phyloP scores from a whole-genome alignment of 306 rosid genomes.

The Quercus alba region DNA sequence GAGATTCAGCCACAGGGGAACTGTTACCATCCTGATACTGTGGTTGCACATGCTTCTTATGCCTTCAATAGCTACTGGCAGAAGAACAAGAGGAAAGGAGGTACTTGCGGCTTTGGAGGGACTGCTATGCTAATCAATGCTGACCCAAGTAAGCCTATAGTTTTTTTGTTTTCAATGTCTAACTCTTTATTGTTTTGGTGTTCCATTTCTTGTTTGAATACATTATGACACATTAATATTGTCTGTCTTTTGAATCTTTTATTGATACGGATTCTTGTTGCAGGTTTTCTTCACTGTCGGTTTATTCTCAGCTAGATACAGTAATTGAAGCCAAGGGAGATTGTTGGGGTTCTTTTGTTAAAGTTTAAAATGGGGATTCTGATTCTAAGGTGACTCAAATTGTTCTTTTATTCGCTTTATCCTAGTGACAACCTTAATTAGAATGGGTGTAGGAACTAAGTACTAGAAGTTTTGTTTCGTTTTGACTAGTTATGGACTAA shows the following conservation, averaged over 20 bases:
- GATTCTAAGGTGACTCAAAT: slow-evolving; percentile 17
- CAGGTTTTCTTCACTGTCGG: slow-evolving; percentile 82
- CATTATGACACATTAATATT: neutral
- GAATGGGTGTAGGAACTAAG: slow-evolving; percentile 17
- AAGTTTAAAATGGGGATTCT: slow-evolving; percentile 18
- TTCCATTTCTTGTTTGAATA: neutral
- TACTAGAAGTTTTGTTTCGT: neutral
- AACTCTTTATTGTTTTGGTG: neutral
- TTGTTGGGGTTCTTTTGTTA: slow-evolving; percentile 12
- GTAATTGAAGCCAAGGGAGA: slow-evolving; percentile 8
- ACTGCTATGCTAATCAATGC: slow-evolving; percentile 80
- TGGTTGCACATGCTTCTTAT: slow-evolving; percentile 85
- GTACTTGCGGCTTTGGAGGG: slow-evolving; percentile 85
- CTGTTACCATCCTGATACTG: slow-evolving; percentile 64
- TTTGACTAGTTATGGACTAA: neutral
- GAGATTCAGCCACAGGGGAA: slow-evolving; percentile 64
- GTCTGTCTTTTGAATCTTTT: neutral
- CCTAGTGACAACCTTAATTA: slow-evolving; percentile 11
- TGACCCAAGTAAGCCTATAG: slow-evolving; percentile 77
- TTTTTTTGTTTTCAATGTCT: neutral
- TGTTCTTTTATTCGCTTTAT: slow-evolving; percentile 22
- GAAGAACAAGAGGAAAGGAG: slow-evolving; percentile 84
- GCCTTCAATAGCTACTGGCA: slow-evolving; percentile 97
- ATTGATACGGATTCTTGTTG: slow-evolving; percentile 22
- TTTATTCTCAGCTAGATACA: slow-evolving; percentile 54